Evolutionary conservation across 768 basidiomycete species (phyloP).

Genomic region (Phlegmacium glaucopus): DNA sequence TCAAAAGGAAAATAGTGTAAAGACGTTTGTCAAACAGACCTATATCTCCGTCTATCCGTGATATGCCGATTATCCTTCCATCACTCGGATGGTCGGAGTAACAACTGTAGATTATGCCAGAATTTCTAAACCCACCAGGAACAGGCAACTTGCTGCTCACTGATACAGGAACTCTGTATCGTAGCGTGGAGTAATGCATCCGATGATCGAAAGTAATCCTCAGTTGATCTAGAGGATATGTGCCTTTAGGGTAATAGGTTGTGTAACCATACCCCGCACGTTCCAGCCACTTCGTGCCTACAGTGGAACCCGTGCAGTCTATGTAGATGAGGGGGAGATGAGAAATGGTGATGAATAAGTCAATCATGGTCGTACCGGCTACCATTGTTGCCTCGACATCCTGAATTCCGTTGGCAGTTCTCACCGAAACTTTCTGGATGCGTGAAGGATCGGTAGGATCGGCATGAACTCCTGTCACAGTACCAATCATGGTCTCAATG

Average conservation of each 20-base stretch:
- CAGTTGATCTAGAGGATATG: neutral
- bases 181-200: neutral
- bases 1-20: neutral
- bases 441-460: neutral
- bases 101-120: neutral
- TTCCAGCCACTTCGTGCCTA: neutral
- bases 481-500: neutral
- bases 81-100: neutral
- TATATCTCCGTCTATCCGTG: neutral
- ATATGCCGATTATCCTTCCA: neutral
- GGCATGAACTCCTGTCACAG: neutral
- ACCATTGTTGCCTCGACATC: neutral
- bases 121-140: neutral
- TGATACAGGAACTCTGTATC: neutral
- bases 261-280: neutral
- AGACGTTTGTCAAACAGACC: neutral
- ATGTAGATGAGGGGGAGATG: neutral
- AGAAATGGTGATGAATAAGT: neutral
- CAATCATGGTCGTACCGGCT: neutral
- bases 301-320: neutral
- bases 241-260: neutral
- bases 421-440: neutral
- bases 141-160: neutral
- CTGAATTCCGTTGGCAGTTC: neutral
- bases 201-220: neutral